Evolutionary conservation across 1,139 yeast genomes (phyloP), one percentile per base, ranked within the genome.

Genomic region (Diutina mesorugosa): DNA sequence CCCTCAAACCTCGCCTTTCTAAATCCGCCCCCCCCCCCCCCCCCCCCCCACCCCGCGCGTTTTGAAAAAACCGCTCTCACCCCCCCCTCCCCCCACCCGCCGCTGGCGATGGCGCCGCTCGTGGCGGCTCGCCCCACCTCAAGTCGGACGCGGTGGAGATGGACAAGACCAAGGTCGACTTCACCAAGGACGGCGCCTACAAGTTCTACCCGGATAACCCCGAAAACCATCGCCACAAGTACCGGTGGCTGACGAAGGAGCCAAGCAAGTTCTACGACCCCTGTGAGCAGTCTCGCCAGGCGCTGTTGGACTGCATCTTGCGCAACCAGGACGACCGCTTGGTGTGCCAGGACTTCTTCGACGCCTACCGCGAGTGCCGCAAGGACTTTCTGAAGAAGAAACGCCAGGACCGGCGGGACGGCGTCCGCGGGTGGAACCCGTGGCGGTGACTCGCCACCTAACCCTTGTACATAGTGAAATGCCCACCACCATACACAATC

Each of bases 221-320:
- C 5, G 78, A 83, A 16, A 78, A 78, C 59, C 79, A 81, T 59
- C 71, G 79, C 38, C 89, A 84, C 66, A 81, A 83, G 63, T 80
- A 81, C 61, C 72, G 79, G 58, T 85, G 85, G 74, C 69, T 79
- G 5, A 71, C 76, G 67, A 90, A 91, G 64, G 90, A 81, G 51
- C 87, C 96, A 1, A 85, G 96, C 6, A 83, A 86, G 67, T 93
- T 79, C 68, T 91, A 87, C 65, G 97, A 93, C 66, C 98, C 99
- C 0, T 93, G 99, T 69, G 87, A 85, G 58, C 91, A 90, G 66
- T 86, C 95, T 52, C 78, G 97, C 28, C 85, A 84, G 67, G 93
- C 95, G 79, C 87, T 96, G 45, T 74, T 90, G 63, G 81, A 80
- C 61, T 93, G 99, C 64, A 74, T 93, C 66, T 70, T 85, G 60